phyloP scores from a whole-genome alignment of 805 yeast genomes.

The Candida qinlingensis region DNA sequence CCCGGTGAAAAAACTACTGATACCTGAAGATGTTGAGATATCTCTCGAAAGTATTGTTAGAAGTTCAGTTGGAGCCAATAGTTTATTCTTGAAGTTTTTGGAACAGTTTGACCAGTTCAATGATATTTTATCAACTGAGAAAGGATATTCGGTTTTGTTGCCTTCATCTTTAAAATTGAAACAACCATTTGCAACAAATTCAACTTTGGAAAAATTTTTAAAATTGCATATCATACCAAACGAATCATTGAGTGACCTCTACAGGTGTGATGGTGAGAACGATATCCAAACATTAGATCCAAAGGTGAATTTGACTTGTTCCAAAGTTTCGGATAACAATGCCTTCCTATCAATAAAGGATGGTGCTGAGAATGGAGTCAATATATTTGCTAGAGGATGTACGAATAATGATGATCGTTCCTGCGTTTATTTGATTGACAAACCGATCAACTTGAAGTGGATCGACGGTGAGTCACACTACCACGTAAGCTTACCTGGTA shows the following conservation, averaged over 20 bases:
- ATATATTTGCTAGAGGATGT: constrained; percentile 59
- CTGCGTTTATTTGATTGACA: constrained; percentile 62
- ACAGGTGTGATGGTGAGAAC: constrained; percentile 41
- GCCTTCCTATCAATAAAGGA: constrained; percentile 35
- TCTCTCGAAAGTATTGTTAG: constrained; percentile 49
- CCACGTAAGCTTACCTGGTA: constrained; percentile 58
- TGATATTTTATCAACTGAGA: constrained; percentile 35
- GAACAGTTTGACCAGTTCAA: constrained; percentile 37
- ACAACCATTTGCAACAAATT: constrained; percentile 33
- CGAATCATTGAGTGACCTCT: constrained; percentile 40
- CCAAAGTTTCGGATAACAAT: constrained; percentile 33
- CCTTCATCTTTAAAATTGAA: constrained; percentile 56
- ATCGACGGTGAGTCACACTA: constrained; percentile 41
- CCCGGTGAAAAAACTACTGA: constrained; percentile 47
- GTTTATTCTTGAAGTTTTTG: constrained; percentile 40
- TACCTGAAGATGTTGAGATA: constrained; percentile 55
- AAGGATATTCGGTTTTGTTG: constrained; percentile 56
- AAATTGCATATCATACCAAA: constrained; percentile 67
- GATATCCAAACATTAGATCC: constrained; percentile 39
- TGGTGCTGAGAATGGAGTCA: constrained; percentile 52
- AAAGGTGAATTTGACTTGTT: constrained; percentile 39
- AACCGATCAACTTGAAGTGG: constrained; percentile 66
- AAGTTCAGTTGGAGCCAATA: constrained; percentile 41
- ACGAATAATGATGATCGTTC: constrained; percentile 27
- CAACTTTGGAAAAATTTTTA: constrained; percentile 48